Evolutionary conservation across 345 rosid genomes (phyloP).

Genomic region (Eucalyptus cloeziana): DNA sequence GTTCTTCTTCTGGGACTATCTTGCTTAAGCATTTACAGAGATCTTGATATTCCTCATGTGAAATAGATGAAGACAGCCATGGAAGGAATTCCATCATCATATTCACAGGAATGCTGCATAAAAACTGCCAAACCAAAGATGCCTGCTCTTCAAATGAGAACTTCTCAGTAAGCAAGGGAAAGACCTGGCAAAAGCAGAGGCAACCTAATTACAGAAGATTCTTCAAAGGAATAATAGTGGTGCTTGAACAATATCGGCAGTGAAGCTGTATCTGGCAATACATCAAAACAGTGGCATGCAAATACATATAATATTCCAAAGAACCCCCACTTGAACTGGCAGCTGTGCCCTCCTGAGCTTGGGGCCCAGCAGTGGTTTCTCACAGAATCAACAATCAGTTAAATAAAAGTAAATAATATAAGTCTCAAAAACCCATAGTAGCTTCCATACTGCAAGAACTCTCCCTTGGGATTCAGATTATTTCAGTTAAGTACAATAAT

Average conservation of each 20-base stretch:
- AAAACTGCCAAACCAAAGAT: conserved; percentile 55
- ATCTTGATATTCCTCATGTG: conserved; percentile 32
- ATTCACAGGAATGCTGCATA: conserved; percentile 61
- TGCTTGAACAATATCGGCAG: neutral
- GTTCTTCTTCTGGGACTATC: conserved; percentile 51
- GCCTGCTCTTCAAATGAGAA: conserved; percentile 60
- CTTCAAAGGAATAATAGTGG: neutral
- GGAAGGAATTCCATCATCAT: conserved; percentile 54
- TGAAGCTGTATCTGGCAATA: neutral
- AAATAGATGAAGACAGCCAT: conserved; percentile 53
- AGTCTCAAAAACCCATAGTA: neutral
- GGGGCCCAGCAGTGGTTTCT: neutral
- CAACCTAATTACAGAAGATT: neutral
- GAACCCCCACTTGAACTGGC: neutral
- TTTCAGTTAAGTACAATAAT: neutral
- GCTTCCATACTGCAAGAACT: neutral
- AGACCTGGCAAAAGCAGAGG: conserved; percentile 29
- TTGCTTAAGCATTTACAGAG: conserved; percentile 35
- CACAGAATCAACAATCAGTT: neutral
- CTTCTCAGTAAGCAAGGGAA: conserved; percentile 50
- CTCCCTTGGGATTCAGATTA: neutral
- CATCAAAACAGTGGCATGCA: neutral
- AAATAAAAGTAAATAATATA: neutral
- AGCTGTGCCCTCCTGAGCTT: neutral
- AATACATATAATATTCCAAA: neutral